These are phyloP conservation scores for Kalmusia sp. DNA, from an alignment of 2,329 filamentous ascomycete species.

Conservation along the genomic window DNA sequence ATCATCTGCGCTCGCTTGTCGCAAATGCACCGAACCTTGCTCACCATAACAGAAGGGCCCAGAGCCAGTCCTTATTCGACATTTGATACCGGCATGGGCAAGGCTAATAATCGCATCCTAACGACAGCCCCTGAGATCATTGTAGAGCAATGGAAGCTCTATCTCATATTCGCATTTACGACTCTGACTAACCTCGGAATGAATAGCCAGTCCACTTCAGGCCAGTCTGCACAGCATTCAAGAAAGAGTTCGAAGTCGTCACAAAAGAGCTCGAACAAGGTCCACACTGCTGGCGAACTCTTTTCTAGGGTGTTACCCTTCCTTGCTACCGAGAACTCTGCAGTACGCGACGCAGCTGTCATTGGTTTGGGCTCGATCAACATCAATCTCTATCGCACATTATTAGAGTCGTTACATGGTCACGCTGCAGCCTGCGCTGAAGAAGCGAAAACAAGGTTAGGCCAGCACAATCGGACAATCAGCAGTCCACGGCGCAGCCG, in stretches of 20 bases:
- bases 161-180: slow-evolving; percentile 95
- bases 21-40: slow-evolving; percentile 89
- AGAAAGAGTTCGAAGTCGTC: slow-evolving; percentile 80
- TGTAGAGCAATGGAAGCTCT: slow-evolving; percentile 97
- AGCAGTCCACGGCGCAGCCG: slow-evolving; percentile 83
- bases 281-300: slow-evolving; percentile 84
- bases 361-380: slow-evolving; percentile 94
- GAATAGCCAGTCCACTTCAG: slow-evolving; percentile 62
- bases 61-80: slow-evolving; percentile 60
- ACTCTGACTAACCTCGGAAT: slow-evolving; percentile 83
- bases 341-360: slow-evolving; percentile 89
- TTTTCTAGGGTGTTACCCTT: slow-evolving; percentile 93
- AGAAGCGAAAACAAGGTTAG: slow-evolving; percentile 81
- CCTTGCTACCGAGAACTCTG: slow-evolving; percentile 77
- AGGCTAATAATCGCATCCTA: slow-evolving; percentile 62
- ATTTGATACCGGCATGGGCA: slow-evolving; percentile 67
- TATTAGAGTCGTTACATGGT: slow-evolving; percentile 88
- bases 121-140: slow-evolving; percentile 83
- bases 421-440: slow-evolving; percentile 87
- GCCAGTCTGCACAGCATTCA: slow-evolving; percentile 72
- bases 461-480: slow-evolving; percentile 77
- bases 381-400: slow-evolving; percentile 86
- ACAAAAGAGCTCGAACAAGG: slow-evolving; percentile 73
- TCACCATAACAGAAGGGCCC: slow-evolving; percentile 74
- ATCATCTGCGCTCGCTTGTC: slow-evolving; percentile 90